phyloP scores from a whole-genome alignment of 1,284 basidiomycete species.

The Cerioporus squamosus region DNA sequence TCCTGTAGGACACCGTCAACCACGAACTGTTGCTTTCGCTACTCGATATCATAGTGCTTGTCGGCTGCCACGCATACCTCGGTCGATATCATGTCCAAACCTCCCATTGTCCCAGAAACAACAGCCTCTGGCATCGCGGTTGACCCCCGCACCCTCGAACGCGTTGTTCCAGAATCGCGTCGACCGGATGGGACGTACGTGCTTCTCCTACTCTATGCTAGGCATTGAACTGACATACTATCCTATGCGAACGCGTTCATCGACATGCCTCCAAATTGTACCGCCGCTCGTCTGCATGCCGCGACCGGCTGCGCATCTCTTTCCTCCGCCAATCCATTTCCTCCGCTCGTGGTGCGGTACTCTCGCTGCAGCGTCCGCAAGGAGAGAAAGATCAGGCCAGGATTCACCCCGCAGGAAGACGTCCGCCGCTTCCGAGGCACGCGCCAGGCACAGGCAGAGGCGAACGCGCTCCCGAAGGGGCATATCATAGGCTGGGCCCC shows the following conservation, averaged over 20 bases:
- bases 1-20: too few relatives aligned
- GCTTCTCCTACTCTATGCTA: background rate
- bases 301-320: background rate
- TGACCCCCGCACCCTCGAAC: conserved; percentile 82
- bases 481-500: conserved; percentile 80
- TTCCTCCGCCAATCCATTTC: background rate
- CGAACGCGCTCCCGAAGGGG: conserved; percentile 66
- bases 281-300: conserved; percentile 1
- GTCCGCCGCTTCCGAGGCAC: conserved; percentile 82
- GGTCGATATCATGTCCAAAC: conserved; percentile 64
- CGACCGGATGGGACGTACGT: conserved; percentile 91
- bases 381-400: conserved; percentile 89
- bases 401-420: conserved; percentile 95
- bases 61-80: too few relatives aligned
- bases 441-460: conserved; percentile 74
- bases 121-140: conserved; percentile 81
- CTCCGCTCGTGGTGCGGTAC: background rate
- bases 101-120: conserved; percentile 73
- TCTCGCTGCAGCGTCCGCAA: conserved; percentile 73
- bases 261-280: background rate
- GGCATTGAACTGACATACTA: background rate
- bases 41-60: too few relatives aligned
- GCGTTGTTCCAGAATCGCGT: conserved; percentile 85
- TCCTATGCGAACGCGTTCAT: too few relatives aligned
- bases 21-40: too few relatives aligned